Evolutionary conservation across 179 eudicot species (phyloP), one percentile per base, ranked within the genome.

Genomic region (Drosera spatulata): DNA sequence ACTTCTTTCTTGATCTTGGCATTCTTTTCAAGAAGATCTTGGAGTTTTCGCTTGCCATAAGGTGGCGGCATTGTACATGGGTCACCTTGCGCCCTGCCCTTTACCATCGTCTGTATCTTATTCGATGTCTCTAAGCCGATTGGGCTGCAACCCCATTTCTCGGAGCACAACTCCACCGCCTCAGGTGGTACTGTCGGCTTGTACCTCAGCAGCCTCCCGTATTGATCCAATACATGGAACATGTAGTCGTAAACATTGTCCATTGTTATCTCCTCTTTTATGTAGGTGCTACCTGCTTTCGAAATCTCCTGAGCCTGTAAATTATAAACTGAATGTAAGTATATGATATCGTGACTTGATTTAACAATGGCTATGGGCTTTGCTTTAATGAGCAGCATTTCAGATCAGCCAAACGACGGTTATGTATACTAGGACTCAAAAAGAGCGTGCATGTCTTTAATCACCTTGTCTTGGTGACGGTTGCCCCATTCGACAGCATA

Each of bases 171-270:
- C 65, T 82, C 82, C 2, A 56, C 66, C 15, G 91, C 80, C 37
- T 76, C 80, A 9, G 64, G 59, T 8, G 91, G 91, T 0, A 85
- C 67, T 2, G 71, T 72, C 2, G 88, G 88, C 42, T 62, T 70
- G 41, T 80, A 87, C 45, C 56, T 82, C 4, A 82, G 42, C 12
- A 87, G 74, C 76, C 79, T 84, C 8, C 82, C 76, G 46, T 89
- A 89, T 46, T 68, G 79, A 5, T 59, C 58, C 45, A 89, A 22
- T 55, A 89, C 60, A 73, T 89, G 95, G 50, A 84, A 86, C 91
- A 80, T 82, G 75, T 89, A 86, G 60, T 89, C 95, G 58, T 89
- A 89, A 2, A 89, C 81, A 58, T 82, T 12, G 51, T 82, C 69
- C 71, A 89, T 84, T n/a, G 56, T 68, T n/a, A 89, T 63, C 15